Base-by-base conservation (phyloP, 345 rosid genomes). In the Firmiana major region DNA sequence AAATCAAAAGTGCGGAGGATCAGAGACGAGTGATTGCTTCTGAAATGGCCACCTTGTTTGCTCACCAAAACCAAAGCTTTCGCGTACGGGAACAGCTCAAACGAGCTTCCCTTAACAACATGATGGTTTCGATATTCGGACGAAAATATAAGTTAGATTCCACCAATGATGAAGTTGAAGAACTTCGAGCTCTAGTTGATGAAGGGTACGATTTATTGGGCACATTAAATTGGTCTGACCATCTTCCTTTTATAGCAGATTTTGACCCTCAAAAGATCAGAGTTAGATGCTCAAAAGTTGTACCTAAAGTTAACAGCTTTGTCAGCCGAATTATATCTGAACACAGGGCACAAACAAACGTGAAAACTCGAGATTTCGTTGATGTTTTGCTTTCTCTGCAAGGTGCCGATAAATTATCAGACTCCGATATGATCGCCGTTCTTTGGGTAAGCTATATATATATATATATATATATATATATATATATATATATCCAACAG, bases 81-180 rank as follows among this genome's bases (percentile, higher is more conserved):
- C 73, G 67, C 8, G 88, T 90, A 15, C 89, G 93, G 1, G 85
- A 88, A 59, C 24, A 87, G 73, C 83, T 92, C 5, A 90, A 90
- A 85, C 79, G 85, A 70, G 93, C 92, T 67, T 89, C 97, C n/a
- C 82, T 92, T 22, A 88, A 83, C 79, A 88, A 88, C 83, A 90
- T 92, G 93, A 89, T 92, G 97, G 77, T 88, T 45, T 90, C 93
- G 9, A 87, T 92, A 75, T 92, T 92, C 65, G 97, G 97, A 78
- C 76, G 77, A 57, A 78, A 86, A 71, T 90, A 92, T 45, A 71
- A 62, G 59, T 71, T 89, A 55, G 87, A 81, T 49, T 81, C 85
- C 7, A 63, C 42, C 7, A 77, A 80, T 45, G 49, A 66, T 31
- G 93, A 90, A 78, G 81, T 76, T 0, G 83, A 75, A 60, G 84